These are phyloP conservation scores for Rhynchosporium graminicola DNA, from an alignment of 2,329 filamentous ascomycete genomes.

Conservation along the genomic window DNA sequence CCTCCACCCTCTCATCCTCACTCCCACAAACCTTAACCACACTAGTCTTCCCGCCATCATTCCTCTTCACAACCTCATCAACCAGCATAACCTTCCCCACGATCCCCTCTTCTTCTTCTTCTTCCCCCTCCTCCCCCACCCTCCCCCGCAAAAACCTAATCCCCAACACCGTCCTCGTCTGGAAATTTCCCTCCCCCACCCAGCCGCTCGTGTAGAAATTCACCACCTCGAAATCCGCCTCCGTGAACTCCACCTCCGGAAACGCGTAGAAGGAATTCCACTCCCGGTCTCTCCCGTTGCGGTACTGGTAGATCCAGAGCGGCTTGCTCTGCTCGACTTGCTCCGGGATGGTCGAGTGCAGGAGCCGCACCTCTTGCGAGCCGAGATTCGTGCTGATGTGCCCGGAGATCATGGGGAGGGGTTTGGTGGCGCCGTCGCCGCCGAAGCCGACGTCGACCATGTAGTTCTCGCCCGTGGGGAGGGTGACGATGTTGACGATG, in stretches of 20 bases:
- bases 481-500: slow-evolving; percentile 60
- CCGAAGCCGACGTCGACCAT: slow-evolving; percentile 62
- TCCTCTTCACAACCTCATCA: slow-evolving; percentile 54
- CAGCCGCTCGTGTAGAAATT: slow-evolving; percentile 57
- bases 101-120: slow-evolving; percentile 42
- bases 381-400: slow-evolving; percentile 46
- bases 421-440: slow-evolving; percentile 58
- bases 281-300: slow-evolving; percentile 47
- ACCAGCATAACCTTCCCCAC: slow-evolving; percentile 56
- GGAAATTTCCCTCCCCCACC: slow-evolving; percentile 59
- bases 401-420: slow-evolving; percentile 53
- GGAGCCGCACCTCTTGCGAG: slow-evolving; percentile 56
- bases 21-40: slow-evolving; percentile 49
- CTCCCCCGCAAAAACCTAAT: slow-evolving; percentile 56
- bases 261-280: slow-evolving; percentile 69
- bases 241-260: slow-evolving; percentile 63
- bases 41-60: slow-evolving; percentile 51
- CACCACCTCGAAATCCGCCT: slow-evolving; percentile 61
- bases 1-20: slow-evolving; percentile 56
- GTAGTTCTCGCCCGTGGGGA: slow-evolving; percentile 50
- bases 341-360: slow-evolving; percentile 50
- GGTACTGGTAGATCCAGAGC: slow-evolving; percentile 65
- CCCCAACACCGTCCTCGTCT: slow-evolving; percentile 55
- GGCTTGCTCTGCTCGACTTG: slow-evolving; percentile 47
- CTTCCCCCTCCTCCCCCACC: slow-evolving; percentile 2